Conservation (phyloP, 2,329 filamentous ascomycete genomes). For the Beauveria rudraprayagi region DNA sequence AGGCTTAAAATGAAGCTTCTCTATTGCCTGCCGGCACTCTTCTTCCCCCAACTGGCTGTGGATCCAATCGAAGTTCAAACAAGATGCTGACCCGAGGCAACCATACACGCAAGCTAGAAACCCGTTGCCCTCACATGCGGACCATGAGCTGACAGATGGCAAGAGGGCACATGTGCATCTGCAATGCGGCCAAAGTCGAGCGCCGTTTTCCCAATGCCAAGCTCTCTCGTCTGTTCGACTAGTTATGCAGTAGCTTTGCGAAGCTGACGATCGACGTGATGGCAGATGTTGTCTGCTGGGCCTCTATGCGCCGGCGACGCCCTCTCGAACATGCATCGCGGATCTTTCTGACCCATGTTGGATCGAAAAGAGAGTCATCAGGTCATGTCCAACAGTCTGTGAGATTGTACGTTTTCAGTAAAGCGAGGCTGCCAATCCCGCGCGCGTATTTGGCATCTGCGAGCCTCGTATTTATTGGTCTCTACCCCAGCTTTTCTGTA, state of each 20-base stretch:
- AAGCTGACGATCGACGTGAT: neutral
- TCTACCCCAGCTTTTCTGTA: neutral
- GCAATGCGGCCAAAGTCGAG: neutral
- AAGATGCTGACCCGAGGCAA: slow-evolving; percentile 6
- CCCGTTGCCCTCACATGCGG: neutral
- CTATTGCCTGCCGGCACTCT: neutral
- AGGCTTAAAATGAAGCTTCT: neutral
- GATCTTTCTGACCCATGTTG: neutral
- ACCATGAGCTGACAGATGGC: neutral
- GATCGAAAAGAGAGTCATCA: neutral
- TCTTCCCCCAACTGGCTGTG: neutral
- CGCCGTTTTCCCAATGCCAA: neutral
- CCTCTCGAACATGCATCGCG: neutral
- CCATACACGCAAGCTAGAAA: neutral
- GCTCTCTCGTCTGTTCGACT: neutral
- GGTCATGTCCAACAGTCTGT: neutral
- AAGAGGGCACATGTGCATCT: neutral
- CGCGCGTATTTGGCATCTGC: neutral
- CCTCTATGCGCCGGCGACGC: neutral
- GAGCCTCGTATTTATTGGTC: neutral
- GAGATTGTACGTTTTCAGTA: neutral
- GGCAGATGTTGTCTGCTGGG: neutral
- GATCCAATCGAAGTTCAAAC: neutral
- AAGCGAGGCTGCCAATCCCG: neutral
- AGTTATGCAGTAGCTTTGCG: neutral